These are phyloP conservation scores for Linaria vulgaris DNA, from an alignment of 257 asterid species.

Conservation along the genomic window DNA sequence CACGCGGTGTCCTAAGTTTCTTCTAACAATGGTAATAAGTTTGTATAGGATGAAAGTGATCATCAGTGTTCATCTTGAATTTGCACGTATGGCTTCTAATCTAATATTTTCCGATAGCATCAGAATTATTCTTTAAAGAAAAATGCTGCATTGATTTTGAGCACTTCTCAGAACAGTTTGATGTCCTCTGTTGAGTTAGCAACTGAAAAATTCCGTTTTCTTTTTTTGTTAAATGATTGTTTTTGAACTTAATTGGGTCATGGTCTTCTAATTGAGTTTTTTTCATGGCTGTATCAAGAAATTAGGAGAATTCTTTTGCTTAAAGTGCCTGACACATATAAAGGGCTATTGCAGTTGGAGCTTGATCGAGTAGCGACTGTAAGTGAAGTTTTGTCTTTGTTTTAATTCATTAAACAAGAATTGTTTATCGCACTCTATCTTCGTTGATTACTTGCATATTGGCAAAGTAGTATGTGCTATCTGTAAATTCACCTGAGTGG, in stretches of 20 bases:
- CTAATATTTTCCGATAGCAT: constrained; percentile 7
- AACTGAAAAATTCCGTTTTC: constrained; percentile 5
- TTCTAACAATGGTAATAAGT: constrained; percentile 8
- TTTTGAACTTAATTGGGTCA: constrained; percentile 5
- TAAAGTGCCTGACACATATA: constrained; percentile 86
- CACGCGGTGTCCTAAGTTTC: too few species aligned
- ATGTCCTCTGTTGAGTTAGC: neutral
- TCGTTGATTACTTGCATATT: constrained; percentile 1
- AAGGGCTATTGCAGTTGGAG: constrained; percentile 70
- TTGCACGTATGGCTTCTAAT: constrained; percentile 4
- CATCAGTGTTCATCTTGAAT: constrained; percentile 2
- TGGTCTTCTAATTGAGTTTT: constrained; percentile 29
- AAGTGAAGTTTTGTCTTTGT: constrained; percentile 27
- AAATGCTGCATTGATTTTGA: constrained; percentile 11
- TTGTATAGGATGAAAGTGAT: neutral
- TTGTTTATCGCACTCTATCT: neutral
- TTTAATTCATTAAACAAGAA: too few species aligned
- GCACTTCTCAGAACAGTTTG: constrained; percentile 5
- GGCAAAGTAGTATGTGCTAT: constrained; percentile 11
- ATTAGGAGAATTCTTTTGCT: constrained; percentile 79
- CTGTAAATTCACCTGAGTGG: neutral
- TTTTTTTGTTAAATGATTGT: neutral
- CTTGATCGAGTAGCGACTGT: constrained; percentile 86
- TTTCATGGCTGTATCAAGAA: constrained; percentile 53
- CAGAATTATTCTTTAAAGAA: constrained; percentile 3